These are phyloP conservation scores for Triticum turgidum DNA, from an alignment of 176 grass and related monocot species.

Conservation along the genomic window DNA sequence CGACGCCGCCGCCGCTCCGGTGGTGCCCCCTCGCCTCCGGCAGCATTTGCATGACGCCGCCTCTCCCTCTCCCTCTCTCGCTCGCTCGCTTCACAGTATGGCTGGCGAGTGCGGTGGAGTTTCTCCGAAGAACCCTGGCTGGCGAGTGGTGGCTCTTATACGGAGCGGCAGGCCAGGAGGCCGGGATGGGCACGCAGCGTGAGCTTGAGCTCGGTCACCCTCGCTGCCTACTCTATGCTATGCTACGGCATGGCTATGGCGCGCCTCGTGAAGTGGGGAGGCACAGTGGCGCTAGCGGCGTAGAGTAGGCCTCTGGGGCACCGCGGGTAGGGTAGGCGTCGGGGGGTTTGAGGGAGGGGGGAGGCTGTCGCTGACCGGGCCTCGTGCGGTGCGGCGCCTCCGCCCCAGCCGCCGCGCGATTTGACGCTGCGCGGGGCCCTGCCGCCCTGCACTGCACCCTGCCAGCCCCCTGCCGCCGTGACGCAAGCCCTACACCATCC, in stretches of 20 bases:
- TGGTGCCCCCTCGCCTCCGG: not conserved
- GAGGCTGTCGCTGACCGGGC: conserved; percentile 24
- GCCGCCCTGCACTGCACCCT: too few relatives aligned
- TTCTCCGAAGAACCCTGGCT: not conserved
- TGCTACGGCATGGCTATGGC: not conserved
- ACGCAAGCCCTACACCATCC: conserved; percentile 80
- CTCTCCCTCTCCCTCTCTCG: not conserved
- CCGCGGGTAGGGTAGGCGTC: not conserved
- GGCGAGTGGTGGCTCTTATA: not conserved
- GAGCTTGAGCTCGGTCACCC: not conserved
- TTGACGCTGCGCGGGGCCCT: conserved; percentile 67
- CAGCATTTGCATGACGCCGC: not conserved
- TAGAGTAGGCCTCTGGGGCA: not conserved
- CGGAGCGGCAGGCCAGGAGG: not conserved
- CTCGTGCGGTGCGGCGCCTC: not conserved
- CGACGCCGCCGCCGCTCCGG: not conserved
- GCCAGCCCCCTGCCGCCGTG: conserved; percentile 14
- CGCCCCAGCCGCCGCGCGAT: conserved; percentile 67
- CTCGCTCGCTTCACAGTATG: not conserved
- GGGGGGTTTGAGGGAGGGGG: not conserved
- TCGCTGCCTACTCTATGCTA: not conserved
- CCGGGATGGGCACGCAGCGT: not conserved
- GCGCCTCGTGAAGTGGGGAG: conserved; percentile 39
- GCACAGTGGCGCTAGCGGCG: not conserved
- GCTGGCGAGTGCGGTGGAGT: not conserved